These are phyloP conservation scores for Nakazawaea wickerhamii DNA, from an alignment of 805 yeast genomes.

Conservation along the genomic window DNA sequence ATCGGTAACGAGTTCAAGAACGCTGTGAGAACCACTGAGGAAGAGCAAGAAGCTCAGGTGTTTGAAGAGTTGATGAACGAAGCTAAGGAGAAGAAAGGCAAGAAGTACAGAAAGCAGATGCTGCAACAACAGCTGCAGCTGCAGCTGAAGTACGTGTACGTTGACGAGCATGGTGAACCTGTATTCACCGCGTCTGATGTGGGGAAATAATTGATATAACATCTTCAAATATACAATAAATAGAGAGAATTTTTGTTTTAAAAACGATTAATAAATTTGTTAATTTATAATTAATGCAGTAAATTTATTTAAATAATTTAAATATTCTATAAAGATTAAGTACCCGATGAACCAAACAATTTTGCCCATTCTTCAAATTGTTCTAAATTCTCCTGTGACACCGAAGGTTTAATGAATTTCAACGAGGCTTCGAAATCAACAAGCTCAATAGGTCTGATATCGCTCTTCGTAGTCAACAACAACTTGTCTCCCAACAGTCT, in stretches of 20 bases:
- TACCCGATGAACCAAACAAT: conserved; percentile 80
- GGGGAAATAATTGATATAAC: no score
- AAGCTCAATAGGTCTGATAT: conserved; percentile 69
- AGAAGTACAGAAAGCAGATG: conserved; percentile 22
- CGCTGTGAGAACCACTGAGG: conserved; percentile 58
- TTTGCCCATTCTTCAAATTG: conserved; percentile 88
- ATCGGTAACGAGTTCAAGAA: conserved; percentile 60
- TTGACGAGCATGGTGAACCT: conserved; percentile 12
- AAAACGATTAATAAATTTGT: no score
- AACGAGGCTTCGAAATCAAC: conserved; percentile 74
- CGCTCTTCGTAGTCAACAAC: conserved; percentile 60
- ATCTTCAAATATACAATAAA: no score
- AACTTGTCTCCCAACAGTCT: conserved; percentile 84
- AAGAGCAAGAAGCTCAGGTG: conserved; percentile 70
- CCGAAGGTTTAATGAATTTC: conserved; percentile 81
- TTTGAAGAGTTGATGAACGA: conserved; percentile 54
- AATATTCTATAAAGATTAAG: no score
- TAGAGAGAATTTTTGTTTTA: no score
- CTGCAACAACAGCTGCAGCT: conserved; percentile 9
- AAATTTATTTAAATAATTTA: no score
- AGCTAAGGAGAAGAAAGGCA: conserved; percentile 24
- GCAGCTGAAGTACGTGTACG: conserved; percentile 4
- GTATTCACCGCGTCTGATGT: not conserved
- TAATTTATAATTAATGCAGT: no score
- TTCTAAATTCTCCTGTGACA: conserved; percentile 70